phyloP scores from a whole-genome alignment of 352 stramenopile species.

The Pythium aquatile region DNA sequence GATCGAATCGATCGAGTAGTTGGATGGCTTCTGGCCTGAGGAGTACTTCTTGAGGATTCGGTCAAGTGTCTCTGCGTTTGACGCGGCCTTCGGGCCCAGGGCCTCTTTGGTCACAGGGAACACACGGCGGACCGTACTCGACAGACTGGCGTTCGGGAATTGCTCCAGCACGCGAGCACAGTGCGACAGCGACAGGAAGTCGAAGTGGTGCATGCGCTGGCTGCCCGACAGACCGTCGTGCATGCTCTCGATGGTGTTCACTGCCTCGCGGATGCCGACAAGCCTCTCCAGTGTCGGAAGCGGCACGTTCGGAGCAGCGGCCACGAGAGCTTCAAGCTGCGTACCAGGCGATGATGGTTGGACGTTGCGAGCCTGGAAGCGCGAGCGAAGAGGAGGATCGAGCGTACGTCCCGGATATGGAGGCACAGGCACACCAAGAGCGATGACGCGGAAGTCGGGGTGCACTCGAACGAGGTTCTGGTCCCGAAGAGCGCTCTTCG shows the following conservation, averaged over 20 bases:
- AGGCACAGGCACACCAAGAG: slow-evolving; percentile 83
- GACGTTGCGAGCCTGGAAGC: slow-evolving; percentile 82
- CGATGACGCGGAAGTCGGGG: slow-evolving; percentile 93
- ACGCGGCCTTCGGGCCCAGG: slow-evolving; percentile 36
- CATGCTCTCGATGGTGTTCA: slow-evolving; percentile 70
- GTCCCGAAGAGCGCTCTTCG: slow-evolving; percentile 37
- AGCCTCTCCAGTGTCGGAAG: slow-evolving; percentile 58
- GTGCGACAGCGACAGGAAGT: slow-evolving; percentile 58
- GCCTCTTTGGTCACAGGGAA: slow-evolving; percentile 60
- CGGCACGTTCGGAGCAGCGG: slow-evolving; percentile 44
- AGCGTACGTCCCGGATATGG: slow-evolving; percentile 84
- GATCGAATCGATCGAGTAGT: slow-evolving; percentile 41
- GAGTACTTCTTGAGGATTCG: slow-evolving; percentile 57
- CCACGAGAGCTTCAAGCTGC: slow-evolving; percentile 56
- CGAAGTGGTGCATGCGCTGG: slow-evolving; percentile 71
- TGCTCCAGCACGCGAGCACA: slow-evolving; percentile 48
- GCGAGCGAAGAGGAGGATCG: slow-evolving; percentile 83
- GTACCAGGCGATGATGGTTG: slow-evolving; percentile 58
- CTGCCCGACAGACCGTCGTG: slow-evolving; percentile 35
- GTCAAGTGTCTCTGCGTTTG: slow-evolving; percentile 50
- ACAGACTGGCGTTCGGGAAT: slow-evolving; percentile 48
- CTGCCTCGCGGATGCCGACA: slow-evolving; percentile 65
- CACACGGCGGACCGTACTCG: slow-evolving; percentile 39
- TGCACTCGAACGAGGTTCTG: slow-evolving; percentile 87
- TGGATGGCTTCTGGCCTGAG: slow-evolving; percentile 24